phyloP scores from a whole-genome alignment of 75 land plant species.

The Cunninghamia lanceolata region DNA sequence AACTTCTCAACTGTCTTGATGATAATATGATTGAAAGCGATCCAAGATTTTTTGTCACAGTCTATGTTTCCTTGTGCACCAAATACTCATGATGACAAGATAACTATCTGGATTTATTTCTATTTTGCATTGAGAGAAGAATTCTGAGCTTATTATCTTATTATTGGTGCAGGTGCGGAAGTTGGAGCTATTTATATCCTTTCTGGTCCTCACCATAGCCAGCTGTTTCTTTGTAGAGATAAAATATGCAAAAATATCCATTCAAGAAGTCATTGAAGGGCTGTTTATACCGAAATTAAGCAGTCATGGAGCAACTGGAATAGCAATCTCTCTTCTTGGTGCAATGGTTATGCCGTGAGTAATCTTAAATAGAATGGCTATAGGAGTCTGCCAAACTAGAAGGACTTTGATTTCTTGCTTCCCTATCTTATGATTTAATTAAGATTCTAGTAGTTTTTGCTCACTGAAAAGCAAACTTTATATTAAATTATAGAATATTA shows the following conservation, averaged over 20 bases:
- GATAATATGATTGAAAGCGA: neutral
- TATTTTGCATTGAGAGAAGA: neutral
- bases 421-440: neutral
- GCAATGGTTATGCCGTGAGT: conserved; percentile 40
- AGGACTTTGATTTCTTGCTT: neutral
- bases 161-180: conserved; percentile 22
- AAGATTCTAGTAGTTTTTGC: neutral
- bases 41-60: neutral
- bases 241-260: conserved; percentile 19
- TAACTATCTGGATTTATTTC: neutral
- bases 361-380: neutral
- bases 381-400: neutral
- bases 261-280: conserved; percentile 13
- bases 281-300: conserved; percentile 16
- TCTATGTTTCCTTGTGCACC: neutral
- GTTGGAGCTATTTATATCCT: conserved; percentile 23
- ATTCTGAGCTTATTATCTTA: neutral
- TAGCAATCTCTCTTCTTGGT: conserved; percentile 45
- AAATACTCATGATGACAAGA: neutral
- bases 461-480: neutral
- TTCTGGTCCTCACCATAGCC: conserved; percentile 23
- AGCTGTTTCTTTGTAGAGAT: conserved; percentile 27
- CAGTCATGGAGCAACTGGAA: conserved; percentile 22
- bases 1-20: neutral
- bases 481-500: neutral